A percentile compares a stretch with the other conserved stretches of the same genome.
phyloP scores from a whole-genome alignment of 129 eudicot genomes.

The Centaurea solstitialis region DNA sequence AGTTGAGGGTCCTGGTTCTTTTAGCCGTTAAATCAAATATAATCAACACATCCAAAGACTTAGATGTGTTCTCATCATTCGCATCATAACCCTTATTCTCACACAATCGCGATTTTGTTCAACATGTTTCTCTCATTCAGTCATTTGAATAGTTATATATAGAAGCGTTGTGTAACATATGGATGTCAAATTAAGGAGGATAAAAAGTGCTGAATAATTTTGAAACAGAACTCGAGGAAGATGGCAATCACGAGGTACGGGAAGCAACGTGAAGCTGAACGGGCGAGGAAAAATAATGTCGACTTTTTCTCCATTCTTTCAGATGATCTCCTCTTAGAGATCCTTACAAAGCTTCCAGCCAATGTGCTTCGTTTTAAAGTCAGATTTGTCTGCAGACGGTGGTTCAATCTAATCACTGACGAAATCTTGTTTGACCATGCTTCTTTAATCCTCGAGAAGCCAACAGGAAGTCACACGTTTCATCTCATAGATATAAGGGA shows the following conservation, averaged over 20 bases:
- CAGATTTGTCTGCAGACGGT: slow-evolving; percentile 26
- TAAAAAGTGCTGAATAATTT: neutral
- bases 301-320: slow-evolving; percentile 10
- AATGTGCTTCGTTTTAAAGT: slow-evolving; percentile 22
- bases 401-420: slow-evolving; percentile 30
- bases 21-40: neutral
- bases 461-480: slow-evolving; percentile 1
- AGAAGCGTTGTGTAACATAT: neutral
- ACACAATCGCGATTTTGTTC: neutral
- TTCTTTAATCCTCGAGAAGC: slow-evolving; percentile 21
- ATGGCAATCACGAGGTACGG: slow-evolving; percentile 1
- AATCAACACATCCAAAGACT: neutral
- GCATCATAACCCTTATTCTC: neutral
- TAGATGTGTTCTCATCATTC: neutral
- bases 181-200: neutral
- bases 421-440: slow-evolving; percentile 27
- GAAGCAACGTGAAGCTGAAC: slow-evolving; percentile 15
- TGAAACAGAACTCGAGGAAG: slow-evolving; percentile 22
- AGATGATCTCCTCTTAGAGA: slow-evolving; percentile 18
- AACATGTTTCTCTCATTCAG: neutral
- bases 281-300: slow-evolving; percentile 6
- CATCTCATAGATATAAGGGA: slow-evolving; percentile 16
- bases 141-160: neutral
- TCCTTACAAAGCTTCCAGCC: slow-evolving; percentile 18
- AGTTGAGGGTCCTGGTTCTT: no score